These are phyloP conservation scores for Cladosporium austrohemisphaericum DNA, from an alignment of 2,329 filamentous ascomycete species.

Conservation along the genomic window DNA sequence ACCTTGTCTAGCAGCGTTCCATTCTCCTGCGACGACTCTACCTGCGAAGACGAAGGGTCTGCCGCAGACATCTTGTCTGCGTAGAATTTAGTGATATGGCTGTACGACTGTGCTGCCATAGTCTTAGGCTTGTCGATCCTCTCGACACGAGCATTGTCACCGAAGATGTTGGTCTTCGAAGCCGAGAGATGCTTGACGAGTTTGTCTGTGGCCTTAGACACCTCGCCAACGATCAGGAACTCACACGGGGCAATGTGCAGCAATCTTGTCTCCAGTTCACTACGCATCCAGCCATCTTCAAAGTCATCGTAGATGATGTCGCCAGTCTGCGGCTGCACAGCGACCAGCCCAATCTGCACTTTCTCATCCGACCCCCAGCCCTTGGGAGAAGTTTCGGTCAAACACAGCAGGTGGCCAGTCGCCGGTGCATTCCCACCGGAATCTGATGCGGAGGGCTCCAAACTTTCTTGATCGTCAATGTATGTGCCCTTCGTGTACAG, in stretches of 20 bases:
- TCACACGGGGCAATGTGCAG: conserved; percentile 95
- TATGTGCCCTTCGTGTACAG: conserved; percentile 98
- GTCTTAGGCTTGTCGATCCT: conserved; percentile 71
- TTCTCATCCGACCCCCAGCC: conserved; percentile 85
- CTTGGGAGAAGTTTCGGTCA: conserved; percentile 80
- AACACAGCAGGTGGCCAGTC: conserved; percentile 86
- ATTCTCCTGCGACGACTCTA: conserved; percentile 38
- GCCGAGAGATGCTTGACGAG: conserved; percentile 85
- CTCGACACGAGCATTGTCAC: conserved; percentile 84
- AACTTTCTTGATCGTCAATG: conserved; percentile 83
- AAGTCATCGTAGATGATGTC: conserved; percentile 96
- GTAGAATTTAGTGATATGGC: conserved; percentile 90
- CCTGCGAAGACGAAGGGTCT: conserved; percentile 36
- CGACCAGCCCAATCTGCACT: conserved; percentile 85
- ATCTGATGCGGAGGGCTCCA: conserved; percentile 59
- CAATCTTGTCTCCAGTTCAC: conserved; percentile 90
- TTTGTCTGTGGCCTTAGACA: conserved; percentile 89
- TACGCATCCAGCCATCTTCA: conserved; percentile 95
- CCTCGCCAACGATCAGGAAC: conserved; percentile 84
- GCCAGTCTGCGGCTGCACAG: conserved; percentile 91
- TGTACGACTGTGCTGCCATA: conserved; percentile 78
- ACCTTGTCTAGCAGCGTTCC: conserved; percentile 77
- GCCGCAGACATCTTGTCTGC: conserved; percentile 70
- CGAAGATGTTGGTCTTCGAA: conserved; percentile 84
- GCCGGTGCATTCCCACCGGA: conserved; percentile 52